Evolutionary conservation across 2,329 filamentous ascomycete species (phyloP), one percentile per base, ranked within the genome.

Genomic region (Botrytis tulipae): DNA sequence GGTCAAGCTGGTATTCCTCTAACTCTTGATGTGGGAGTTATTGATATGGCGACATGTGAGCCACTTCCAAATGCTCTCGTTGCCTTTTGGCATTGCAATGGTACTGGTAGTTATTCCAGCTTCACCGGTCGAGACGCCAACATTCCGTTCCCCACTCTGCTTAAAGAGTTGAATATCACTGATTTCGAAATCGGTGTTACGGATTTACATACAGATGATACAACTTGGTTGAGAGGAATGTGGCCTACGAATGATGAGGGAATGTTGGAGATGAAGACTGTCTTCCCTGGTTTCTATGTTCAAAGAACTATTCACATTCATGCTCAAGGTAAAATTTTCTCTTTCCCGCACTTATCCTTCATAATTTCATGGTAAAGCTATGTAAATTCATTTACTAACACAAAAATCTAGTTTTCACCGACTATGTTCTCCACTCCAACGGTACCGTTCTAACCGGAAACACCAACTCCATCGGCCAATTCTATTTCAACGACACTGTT

Each of bases 401-500:
- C 29, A 35, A 6, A 59, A 59, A 35, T 20, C 0, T 12, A 35
- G 29, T 84, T 3, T 85, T 87, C 78, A 78, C 80, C 32, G 80
- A 82, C 75, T 82, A 80, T 22, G 82, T 79, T 0, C 72, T 81
- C 29, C 74, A 79, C 57, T 67, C 76, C 22, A 85, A 85, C 78
- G 78, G 87, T 79, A 86, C 86, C 73, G 86, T 89, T 75, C 81
- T 82, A 59, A 85, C 84, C 74, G 84, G 84, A 51, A 83, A 82
- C 70, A 84, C 87, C 72, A 85, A 86, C 25, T 79, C 77, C 59
- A 85, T 91, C 51, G 89, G 89, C n/a, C 89, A 92, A 79, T 80
- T 90, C 71, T 91, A 89, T 84, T 89, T 90, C 78, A 88, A 90
- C 80, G 87, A 91, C 79, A 83, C 84, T 75, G 84, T 91, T 20